Base-by-base conservation (phyloP, 2,329 filamentous ascomycete species). In the Ploettnerulaceae sp. region DNA sequence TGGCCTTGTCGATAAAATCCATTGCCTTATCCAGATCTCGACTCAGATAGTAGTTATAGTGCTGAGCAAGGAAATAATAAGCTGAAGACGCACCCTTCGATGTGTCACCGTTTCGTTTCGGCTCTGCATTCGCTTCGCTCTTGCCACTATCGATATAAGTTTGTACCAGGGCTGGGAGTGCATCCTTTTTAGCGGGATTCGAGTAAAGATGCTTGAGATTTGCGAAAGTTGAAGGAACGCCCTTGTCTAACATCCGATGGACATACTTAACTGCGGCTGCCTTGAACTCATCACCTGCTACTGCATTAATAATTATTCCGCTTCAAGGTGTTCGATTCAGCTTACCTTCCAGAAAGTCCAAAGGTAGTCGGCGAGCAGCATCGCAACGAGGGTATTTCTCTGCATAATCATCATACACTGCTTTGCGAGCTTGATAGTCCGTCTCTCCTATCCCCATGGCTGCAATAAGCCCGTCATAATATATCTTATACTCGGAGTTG, bases 181-280 rank as follows among this genome's bases (percentile, higher is more conserved):
- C 77, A n/a, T 84, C 75, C 64, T 84, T 86, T 72, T 98, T 98
- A 57, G 70, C 76, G 1, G 76, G 57, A 64, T 95, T 83, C 11
- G 75, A 75, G 70, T 97, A 98, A 17, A 98, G 76, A 56, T 94
- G 82, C 71, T 98, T 98, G 51, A 98, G 76, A 67, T 97, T 98
- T 26, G 89, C 89, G 67, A 98, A 98, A 3, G 91, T 90, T 2
- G 93, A 98, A 1, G 93, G 91, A 3, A 97, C 86, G 8, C 91
- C 93, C 68, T 91, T 95, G 66, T 86, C 82, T 47, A 98, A 75
- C 85, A 94, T 94, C 22, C 84, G 75, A 40, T 82, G 77, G 51
- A 98, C 67, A 64, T 98, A 98, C 17, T 71, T 69, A 63, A 89
- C 83, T 6, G 86, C 90, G 18, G 87, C 83, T 57, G 81, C 69